Conservation (phyloP, 306 rosid species). For the Fragaria vesca region DNA sequence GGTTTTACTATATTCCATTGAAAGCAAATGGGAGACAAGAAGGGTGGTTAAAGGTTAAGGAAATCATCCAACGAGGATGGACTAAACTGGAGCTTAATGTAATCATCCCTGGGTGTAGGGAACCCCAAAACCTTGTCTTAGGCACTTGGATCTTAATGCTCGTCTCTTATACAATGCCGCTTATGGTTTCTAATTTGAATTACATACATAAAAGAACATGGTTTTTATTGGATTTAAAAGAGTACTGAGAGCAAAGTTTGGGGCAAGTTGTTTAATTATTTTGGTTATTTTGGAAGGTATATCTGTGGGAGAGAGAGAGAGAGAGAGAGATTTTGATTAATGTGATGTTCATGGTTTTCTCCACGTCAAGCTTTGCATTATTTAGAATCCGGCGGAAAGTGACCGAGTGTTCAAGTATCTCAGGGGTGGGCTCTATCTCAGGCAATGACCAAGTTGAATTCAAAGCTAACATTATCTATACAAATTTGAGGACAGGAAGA, state of each 20-base stretch:
- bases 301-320: no score
- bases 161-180: slow-evolving; percentile 1
- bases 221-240: not conserved
- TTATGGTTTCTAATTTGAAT: not conserved
- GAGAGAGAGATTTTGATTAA: slow-evolving; percentile 12
- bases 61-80: slow-evolving; percentile 5
- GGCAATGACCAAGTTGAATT: not conserved
- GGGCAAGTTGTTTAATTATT: slow-evolving; percentile 6
- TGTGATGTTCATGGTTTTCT: slow-evolving; percentile 10
- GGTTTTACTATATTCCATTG: not conserved
- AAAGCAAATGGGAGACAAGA: slow-evolving; percentile 8
- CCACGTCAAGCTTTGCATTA: slow-evolving; percentile 7
- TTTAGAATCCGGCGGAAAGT: not conserved
- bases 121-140: slow-evolving; percentile 12
- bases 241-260: not conserved
- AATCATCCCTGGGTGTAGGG: slow-evolving; percentile 25
- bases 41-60: not conserved
- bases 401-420: slow-evolving; percentile 1
- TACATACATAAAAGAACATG: not conserved
- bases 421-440: not conserved
- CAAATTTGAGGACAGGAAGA: not conserved
- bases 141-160: slow-evolving; percentile 16
- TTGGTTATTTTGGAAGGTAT: not conserved
- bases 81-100: not conserved
- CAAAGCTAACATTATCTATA: not conserved